Conservation (phyloP, 192 early-diverging fungal species). For the Borealophlyctis nickersoniae region DNA sequence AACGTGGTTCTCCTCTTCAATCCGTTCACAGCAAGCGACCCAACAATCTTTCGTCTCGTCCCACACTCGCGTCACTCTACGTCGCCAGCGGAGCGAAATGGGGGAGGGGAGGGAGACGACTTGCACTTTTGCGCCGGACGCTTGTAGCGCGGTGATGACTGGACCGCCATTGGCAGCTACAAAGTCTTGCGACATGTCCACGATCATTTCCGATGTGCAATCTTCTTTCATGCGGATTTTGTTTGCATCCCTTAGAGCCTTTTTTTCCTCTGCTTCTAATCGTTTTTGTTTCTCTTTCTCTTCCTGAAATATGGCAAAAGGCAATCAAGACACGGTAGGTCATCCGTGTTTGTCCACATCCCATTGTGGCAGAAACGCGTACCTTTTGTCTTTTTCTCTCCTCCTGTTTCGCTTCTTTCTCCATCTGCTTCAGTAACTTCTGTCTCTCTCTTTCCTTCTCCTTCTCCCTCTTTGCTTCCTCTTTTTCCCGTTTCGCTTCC, state of each 20-base stretch:
- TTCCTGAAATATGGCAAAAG: not conserved
- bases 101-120: conserved; percentile 6
- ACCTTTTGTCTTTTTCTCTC: not conserved
- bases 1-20: conserved; percentile 19
- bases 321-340: no score
- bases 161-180: not conserved
- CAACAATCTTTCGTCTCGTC: conserved; percentile 18
- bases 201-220: conserved; percentile 30
- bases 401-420: not conserved
- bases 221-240: conserved; percentile 22
- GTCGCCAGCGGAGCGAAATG: conserved; percentile 14
- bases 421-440: not conserved
- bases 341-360: no score
- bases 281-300: conserved; percentile 14
- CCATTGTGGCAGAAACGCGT: not conserved
- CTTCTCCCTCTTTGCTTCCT: conserved; percentile 8
- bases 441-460: not conserved
- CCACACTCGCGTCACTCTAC: conserved; percentile 21
- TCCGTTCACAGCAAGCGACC: conserved; percentile 13
- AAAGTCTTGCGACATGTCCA: conserved; percentile 18
- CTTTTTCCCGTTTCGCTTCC: conserved; percentile 8
- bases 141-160: conserved; percentile 9
- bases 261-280: conserved; percentile 4
- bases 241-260: conserved; percentile 9
- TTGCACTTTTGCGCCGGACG: conserved; percentile 12